Evolutionary conservation across 257 asterid species (phyloP), one percentile per base, ranked within the genome.

Genomic region (Fraxinus americana): DNA sequence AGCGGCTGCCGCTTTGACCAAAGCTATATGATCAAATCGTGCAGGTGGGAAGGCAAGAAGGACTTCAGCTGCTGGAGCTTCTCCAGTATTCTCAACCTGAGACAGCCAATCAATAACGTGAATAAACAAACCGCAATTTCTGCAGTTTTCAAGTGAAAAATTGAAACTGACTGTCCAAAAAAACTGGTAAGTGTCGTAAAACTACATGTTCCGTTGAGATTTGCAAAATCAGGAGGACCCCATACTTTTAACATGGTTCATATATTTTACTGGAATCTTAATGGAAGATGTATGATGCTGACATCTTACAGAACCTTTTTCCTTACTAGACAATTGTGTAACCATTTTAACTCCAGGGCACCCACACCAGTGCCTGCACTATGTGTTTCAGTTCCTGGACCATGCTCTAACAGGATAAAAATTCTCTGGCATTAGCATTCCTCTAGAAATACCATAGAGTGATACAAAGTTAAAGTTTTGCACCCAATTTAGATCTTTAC

Each of bases 11-110:
- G 94, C 98, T 86, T 96, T 91, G 70, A 96, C 94, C 78, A 84
- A 73, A 52, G 99, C 96, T 69, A 96, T 81, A 82, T 82, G 96
- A 75, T 90, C 94, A 81, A 82, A 88, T 85, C 92, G 91, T 35
- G 88, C 21, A 5, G 98, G 97, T 41, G 98, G 77, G 84, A 92
- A 92, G 23, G 97, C 91, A 75, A 96, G 88, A 38, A 93, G 92
- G 83, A 93, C 82, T 87, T 87, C 88, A 39, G 92, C 84, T 77
- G 93, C 93, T 54, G 94, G 91, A 82, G 91, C 72, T 30, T 85
- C 86, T 69, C 88, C 97, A 7, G 73, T 74, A 75, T 93, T 96
- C 84, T 96, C 98, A 41, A 96, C 93, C 99, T 96, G 85, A 73
- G 80, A 35, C 66, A 74, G 66, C 69, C 66, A 79, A 75, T 75